phyloP scores from a whole-genome alignment of 2,329 filamentous ascomycete species.

The Monilinia fructigena region DNA sequence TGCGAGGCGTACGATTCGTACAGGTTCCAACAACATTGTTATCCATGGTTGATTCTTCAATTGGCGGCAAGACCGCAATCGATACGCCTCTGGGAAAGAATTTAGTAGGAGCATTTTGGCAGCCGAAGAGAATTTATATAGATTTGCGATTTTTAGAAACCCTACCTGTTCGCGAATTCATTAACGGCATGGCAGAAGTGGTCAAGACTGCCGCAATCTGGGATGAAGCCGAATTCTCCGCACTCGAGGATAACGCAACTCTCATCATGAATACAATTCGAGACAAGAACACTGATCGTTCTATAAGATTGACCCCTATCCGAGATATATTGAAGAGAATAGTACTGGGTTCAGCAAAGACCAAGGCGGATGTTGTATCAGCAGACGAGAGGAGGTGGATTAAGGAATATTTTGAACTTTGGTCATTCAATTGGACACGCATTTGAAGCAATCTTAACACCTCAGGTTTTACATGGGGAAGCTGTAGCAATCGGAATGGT shows the following conservation, averaged over 20 bases:
- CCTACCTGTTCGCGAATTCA: slow-evolving; percentile 85
- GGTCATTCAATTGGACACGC: slow-evolving; percentile 98
- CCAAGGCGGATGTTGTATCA: slow-evolving; percentile 93
- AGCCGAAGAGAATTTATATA: slow-evolving; percentile 90
- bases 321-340: slow-evolving; percentile 66
- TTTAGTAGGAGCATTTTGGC: slow-evolving; percentile 93
- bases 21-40: slow-evolving; percentile 94
- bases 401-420: slow-evolving; percentile 94
- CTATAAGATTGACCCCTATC: slow-evolving; percentile 66
- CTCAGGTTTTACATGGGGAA: slow-evolving; percentile 93
- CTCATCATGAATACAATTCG: slow-evolving; percentile 72
- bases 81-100: slow-evolving; percentile 97
- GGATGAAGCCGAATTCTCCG: slow-evolving; percentile 81
- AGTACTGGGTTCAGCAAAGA: slow-evolving; percentile 84
- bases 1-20: slow-evolving; percentile 93
- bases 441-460: slow-evolving; percentile 91
- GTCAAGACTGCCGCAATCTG: slow-evolving; percentile 97
- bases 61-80: slow-evolving; percentile 97
- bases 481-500: slow-evolving; percentile 98
- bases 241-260: slow-evolving; percentile 78
- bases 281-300: slow-evolving; percentile 52
- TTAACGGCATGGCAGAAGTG: slow-evolving; percentile 98
- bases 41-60: slow-evolving; percentile 97
- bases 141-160: slow-evolving; percentile 90
- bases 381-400: slow-evolving; percentile 90